Evolutionary conservation across 805 yeast species (phyloP), one percentile per base, ranked within the genome.

Genomic region (Starmerella asiatica): DNA sequence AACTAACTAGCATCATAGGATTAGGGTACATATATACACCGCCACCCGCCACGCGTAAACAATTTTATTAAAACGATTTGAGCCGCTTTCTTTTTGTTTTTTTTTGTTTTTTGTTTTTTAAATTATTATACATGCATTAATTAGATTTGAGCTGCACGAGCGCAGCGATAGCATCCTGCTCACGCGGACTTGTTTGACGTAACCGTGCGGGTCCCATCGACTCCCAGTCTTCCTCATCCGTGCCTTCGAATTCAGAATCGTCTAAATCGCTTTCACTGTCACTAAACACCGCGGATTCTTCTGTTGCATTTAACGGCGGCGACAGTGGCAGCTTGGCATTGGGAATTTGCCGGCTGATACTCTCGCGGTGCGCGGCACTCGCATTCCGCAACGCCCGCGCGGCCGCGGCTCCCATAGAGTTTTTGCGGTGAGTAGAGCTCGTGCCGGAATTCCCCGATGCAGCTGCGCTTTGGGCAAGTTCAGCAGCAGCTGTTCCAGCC

Each of bases 211-310:
- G 85, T 1, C 96, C 96, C 39, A 86, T 78, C 0, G 84, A 63
- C 46, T 76, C 80, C 98, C 98, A 88, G 59, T 88, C 97, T 59
- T 88, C 98, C 55, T 88, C 97, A 58, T 88, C 98, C 0, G 98
- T 88, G 53, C 83, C 46, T 27, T 38, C 44, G 36, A 42, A 46
- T 19, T 33, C 28, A 19, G 58, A 61, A 40, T 56, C 61, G 28
- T 48, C 50, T 24, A 56, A 56, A 26, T 54, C 18, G 58, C 56
- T 24, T 48, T 58, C 40, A 38, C 46, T 27, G 43, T 45, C 58
- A 34, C 51, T 44, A 38, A 46, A 39, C 29, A 47, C 45, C 15
- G 51, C 51, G n/a, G 38, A 28, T 27, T 44, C 51, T 24, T 46
- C 49, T 21, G 40, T 32, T 27, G 51, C 40, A 12, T 34, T 36